Evolutionary conservation across 768 basidiomycete genomes (phyloP).

Genomic region (Amanita phalloides): DNA sequence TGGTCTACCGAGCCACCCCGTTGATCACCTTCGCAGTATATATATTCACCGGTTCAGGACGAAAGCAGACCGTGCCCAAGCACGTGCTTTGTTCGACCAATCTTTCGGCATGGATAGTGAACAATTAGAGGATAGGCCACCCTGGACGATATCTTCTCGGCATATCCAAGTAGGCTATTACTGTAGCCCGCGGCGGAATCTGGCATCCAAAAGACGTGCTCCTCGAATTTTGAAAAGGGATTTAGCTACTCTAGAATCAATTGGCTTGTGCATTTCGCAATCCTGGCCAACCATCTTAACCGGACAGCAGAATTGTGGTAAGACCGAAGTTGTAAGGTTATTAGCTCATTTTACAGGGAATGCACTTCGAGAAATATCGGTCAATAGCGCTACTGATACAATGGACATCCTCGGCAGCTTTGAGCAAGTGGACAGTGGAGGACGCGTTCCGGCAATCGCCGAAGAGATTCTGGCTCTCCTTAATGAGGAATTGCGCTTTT

Average conservation of each 20-base stretch:
- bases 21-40: slow-evolving; percentile 53
- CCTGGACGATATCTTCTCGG: slow-evolving; percentile 33
- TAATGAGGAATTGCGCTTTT: slow-evolving; percentile 26
- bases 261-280: slow-evolving; percentile 61
- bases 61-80: slow-evolving; percentile 46
- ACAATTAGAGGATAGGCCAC: slow-evolving; percentile 17
- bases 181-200: slow-evolving; percentile 24
- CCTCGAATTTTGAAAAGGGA: slow-evolving; percentile 51
- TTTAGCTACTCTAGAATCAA: slow-evolving; percentile 57
- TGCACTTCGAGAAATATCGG: slow-evolving; percentile 55
- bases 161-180: slow-evolving; percentile 62
- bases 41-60: slow-evolving; percentile 86
- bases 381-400: slow-evolving; percentile 86
- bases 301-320: slow-evolving; percentile 65
- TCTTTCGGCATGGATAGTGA: slow-evolving; percentile 27
- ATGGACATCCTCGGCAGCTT: slow-evolving; percentile 93
- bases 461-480: slow-evolving; percentile 28
- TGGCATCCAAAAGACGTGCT: slow-evolving; percentile 24
- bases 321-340: slow-evolving; percentile 61
- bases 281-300: slow-evolving; percentile 88
- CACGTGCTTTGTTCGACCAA: slow-evolving; percentile 41
- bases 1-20: slow-evolving; percentile 32
- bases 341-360: slow-evolving; percentile 67
- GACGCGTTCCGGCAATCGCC: slow-evolving; percentile 25
- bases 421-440: slow-evolving; percentile 71